phyloP scores from a whole-genome alignment of 73 alveolate species.

The Paramecium caudatum region DNA sequence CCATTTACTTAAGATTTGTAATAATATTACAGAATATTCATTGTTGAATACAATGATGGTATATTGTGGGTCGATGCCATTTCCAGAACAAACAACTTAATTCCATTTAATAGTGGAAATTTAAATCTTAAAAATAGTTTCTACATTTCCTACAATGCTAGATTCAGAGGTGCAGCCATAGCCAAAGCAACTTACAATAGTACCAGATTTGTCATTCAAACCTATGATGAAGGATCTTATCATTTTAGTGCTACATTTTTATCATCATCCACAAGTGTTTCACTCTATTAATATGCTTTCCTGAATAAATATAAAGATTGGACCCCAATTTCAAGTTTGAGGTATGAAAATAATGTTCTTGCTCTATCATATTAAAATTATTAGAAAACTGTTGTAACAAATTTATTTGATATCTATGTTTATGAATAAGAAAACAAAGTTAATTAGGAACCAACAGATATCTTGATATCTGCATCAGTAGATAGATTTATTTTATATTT shows the following conservation, averaged over 20 bases:
- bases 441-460: not conserved
- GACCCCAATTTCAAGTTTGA: not conserved
- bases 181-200: not conserved
- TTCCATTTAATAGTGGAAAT: constrained; percentile 19
- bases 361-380: not conserved
- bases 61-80: not conserved
- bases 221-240: not conserved
- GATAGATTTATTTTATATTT: not conserved
- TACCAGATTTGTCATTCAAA: not conserved
- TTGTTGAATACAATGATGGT: not conserved
- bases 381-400: not conserved
- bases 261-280: not conserved
- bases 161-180: not conserved
- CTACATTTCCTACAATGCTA: not conserved
- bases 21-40: not conserved
- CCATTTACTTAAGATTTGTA: not conserved
- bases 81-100: constrained; percentile 1
- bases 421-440: not conserved
- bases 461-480: not conserved
- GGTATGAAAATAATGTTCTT: not conserved
- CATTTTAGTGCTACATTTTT: too few relatives aligned
- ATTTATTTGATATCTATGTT: not conserved
- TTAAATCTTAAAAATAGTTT: not conserved
- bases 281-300: not conserved
- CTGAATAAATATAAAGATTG: not conserved